Evolutionary conservation across 2,329 filamentous ascomycete genomes (phyloP), one percentile per base, ranked within the genome.

Genomic region (Beauveria sp.): DNA sequence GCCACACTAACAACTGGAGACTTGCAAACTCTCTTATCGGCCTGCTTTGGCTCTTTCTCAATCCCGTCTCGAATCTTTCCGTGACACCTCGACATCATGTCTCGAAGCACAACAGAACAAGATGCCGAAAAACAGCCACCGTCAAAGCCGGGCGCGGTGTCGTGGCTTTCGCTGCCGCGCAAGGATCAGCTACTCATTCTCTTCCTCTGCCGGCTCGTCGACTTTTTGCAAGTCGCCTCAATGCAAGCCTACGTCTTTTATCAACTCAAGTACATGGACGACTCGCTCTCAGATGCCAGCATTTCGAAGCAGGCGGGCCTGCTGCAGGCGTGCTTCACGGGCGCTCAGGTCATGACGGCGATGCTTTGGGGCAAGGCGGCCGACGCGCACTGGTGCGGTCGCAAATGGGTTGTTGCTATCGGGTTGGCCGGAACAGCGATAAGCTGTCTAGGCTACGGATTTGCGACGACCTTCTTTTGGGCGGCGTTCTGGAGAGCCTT

Each of bases 231-330:
- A 5, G 83, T 90, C 62, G 88, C 87, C 7, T 86, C 82, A 2
- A 71, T 89, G 40, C 83, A 88, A 68, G 82, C 85, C 47, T 92
- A 91, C 70, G 82, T 92, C 70, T 91, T 89, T 74, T 91, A 89
- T 72, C 87, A 90, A 72, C 81, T 91, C 16, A 85, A 84, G 66
- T 86, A 84, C 4, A 89, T 91, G 69, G 72, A 77, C 63, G 80
- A 80, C 2, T 82, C 79, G 0, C 70, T 82, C 16, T 76, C 80
- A 18, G 79, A 83, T 60, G 70, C 78, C 26, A 72, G 76, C 52
- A 87, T 91, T 61, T 84, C 89, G 0, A 80, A 80, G 5, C 88
- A 90, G 69, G 88, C 86, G 0, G 88, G 89, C 28, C 76, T 91
- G 22, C 75, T 91, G 28, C 85, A 88, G 60, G 88, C 85, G 18